A percentile compares a stretch with the other conserved stretches of the same genome.
phyloP scores from a whole-genome alignment of 805 yeast species.

The Yarrowia hollandica region DNA sequence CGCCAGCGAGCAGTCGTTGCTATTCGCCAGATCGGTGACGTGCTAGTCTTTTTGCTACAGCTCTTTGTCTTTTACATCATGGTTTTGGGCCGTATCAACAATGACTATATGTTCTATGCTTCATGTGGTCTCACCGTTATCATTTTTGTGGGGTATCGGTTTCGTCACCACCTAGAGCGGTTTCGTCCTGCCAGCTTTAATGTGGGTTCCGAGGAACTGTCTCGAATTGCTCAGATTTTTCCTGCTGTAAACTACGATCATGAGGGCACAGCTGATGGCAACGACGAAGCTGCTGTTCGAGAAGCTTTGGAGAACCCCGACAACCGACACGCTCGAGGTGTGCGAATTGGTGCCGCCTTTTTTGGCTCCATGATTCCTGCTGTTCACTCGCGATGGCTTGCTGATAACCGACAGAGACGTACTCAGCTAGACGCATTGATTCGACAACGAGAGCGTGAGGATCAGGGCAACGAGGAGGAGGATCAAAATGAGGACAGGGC shows the following conservation, averaged over 20 bases:
- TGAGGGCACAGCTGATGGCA: neutral
- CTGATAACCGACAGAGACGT: constrained; percentile 24
- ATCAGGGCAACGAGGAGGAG: neutral
- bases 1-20: constrained; percentile 4
- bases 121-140: constrained; percentile 15
- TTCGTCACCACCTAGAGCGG: constrained; percentile 18
- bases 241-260: constrained; percentile 24
- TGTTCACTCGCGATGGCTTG: constrained; percentile 25
- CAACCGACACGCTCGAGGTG: constrained; percentile 13
- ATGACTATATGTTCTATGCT: constrained; percentile 25
- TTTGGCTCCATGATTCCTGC: constrained; percentile 27
- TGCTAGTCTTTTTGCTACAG: constrained; percentile 9
- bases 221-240: constrained; percentile 17
- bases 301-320: constrained; percentile 23
- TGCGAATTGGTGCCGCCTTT: constrained; percentile 16
- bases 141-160: constrained; percentile 15
- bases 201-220: constrained; percentile 11
- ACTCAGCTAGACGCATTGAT: neutral
- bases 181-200: constrained; percentile 18
- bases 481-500: neutral
- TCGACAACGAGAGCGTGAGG: constrained; percentile 10
- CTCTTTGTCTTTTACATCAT: constrained; percentile 25
- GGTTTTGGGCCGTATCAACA: constrained; percentile 21
- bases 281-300: constrained; percentile 7
- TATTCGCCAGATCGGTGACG: constrained; percentile 2